Evolutionary conservation across 192 early-diverging fungal species (phyloP), one percentile per base, ranked within the genome.

Genomic region (Coemansia sp.): DNA sequence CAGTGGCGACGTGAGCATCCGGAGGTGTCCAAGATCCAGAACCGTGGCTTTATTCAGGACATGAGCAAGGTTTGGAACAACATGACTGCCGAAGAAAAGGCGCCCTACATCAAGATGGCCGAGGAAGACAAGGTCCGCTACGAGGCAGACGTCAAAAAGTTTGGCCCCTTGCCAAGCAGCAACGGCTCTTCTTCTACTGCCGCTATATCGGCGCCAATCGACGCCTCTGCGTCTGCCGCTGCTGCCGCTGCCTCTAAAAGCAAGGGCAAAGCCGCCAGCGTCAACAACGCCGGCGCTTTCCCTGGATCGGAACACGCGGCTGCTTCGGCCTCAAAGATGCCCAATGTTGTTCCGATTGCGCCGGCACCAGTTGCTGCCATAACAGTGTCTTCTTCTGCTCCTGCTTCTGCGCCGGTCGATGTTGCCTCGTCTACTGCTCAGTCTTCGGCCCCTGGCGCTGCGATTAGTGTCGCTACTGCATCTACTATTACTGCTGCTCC

Each of bases 61-160:
- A 80, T 80, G 77, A 69, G 72, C 55, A 72, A 74, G 62, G 65
- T 67, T 48, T 80, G 77, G 77, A 73, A 74, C 58, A 27, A 14
- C 34, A 66, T 80, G 71, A 48, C 54, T 4, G 50, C 56, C n/a
- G 68, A 70, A 20, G 71, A 80, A 22, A 74, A 70, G 51, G 55
- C 50, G 8, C 77, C 77, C 25, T 80, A 64, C 39, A 39, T 80
- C 49, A 61, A 58, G 51, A 74, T 80, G 71, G 77, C 77, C 24
- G 65, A 74, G 23, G 68, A 74, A n/a, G 77, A 80, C 60, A 72
- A 72, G 53, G 62, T 57, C 39, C 62, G 77, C 30, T 80, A 80
- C 54, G 77, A 80, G 46, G 71, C 60, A 1, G 77, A 80, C 29
- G 77, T 80, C 14, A 65, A 62, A 25, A 67, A 65, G 61, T 80